These are phyloP conservation scores for Rhododendron vialii DNA, from an alignment of 148 eudicot species.

Conservation along the genomic window DNA sequence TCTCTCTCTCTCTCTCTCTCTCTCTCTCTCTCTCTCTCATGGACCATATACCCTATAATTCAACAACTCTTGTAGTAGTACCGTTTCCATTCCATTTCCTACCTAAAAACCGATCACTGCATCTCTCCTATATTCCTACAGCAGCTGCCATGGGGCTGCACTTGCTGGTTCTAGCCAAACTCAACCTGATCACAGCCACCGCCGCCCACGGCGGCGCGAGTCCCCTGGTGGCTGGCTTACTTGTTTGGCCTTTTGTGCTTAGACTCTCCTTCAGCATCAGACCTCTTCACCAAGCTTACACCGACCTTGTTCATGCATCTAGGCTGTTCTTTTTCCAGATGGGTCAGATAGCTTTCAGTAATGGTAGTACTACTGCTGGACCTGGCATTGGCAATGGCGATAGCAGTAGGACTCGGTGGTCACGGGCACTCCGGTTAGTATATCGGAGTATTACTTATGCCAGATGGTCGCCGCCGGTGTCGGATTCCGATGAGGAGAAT, in stretches of 20 bases:
- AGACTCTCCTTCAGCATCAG: conserved; percentile 22
- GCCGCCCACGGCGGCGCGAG: conserved; percentile 9
- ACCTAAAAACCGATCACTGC: not conserved
- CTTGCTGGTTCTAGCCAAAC: conserved; percentile 32
- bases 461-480: not conserved
- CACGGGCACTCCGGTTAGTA: conserved; percentile 36
- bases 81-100: not conserved
- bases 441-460: conserved; percentile 16
- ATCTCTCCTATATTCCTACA: not conserved
- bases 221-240: conserved; percentile 21
- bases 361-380: not conserved
- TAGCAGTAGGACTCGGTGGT: conserved; percentile 21
- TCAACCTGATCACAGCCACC: conserved; percentile 23
- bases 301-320: conserved; percentile 5
- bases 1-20: too few species aligned
- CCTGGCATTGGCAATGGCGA: not conserved
- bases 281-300: conserved; percentile 16
- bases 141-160: conserved; percentile 24
- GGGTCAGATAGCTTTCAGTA: conserved; percentile 24
- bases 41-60: not conserved
- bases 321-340: conserved; percentile 41
- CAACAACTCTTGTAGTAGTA: not conserved
- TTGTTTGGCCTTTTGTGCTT: conserved; percentile 28
- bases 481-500: conserved; percentile 31
- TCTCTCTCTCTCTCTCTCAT: not conserved